Base-by-base conservation (phyloP, 192 early-diverging fungal genomes). In the Coemansia sp. region DNA sequence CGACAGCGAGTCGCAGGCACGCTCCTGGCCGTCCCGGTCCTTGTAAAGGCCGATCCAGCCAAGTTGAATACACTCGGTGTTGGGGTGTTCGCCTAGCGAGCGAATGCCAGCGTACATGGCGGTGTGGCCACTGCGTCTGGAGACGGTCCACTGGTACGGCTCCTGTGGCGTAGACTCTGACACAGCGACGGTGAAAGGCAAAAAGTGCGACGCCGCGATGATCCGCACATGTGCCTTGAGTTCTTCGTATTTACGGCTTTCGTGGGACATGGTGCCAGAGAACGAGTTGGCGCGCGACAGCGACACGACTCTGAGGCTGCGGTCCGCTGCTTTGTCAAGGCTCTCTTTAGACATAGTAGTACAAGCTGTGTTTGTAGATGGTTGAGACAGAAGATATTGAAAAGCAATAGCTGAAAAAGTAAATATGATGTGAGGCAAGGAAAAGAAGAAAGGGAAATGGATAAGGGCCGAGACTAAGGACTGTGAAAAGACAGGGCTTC, bases 61-160 rank as follows among this genome's bases (percentile, higher is more conserved):
- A 41, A 98, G 77, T 59, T 89, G 86, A 9, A 88, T 81, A 21
- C 90, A 89, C n/a, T 88, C 81, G 59, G 84, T 72, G 63, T 72
- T 75, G 31, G 78, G 62, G 31, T 84, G 76, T 46, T 85, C 81
- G 35, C 59, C 59, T 31, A 96, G 85, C 6, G 92, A 88, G 29
- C 81, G 81, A 51, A 95, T 87, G 59, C 93, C 96, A 4, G 94
- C 87, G 73, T 92, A 94, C 84, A 96, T 90, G 37, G 96, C 94
- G 10, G 94, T 93, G 69, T 96, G 95, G 21, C 93, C 94, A 14
- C 89, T 70, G 44, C 93, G 81, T 31, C 79, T 83, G 21, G 77
- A 63, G 11, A 91, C 77, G 24, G 54, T 74, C 81, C 89, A 91
- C 37, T 83, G 64, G 64, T 76, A 79, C 5, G 73, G 75, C 73